Evolutionary conservation across 106 monocot species (phyloP).

Genomic region (Dendrobium nobile): DNA sequence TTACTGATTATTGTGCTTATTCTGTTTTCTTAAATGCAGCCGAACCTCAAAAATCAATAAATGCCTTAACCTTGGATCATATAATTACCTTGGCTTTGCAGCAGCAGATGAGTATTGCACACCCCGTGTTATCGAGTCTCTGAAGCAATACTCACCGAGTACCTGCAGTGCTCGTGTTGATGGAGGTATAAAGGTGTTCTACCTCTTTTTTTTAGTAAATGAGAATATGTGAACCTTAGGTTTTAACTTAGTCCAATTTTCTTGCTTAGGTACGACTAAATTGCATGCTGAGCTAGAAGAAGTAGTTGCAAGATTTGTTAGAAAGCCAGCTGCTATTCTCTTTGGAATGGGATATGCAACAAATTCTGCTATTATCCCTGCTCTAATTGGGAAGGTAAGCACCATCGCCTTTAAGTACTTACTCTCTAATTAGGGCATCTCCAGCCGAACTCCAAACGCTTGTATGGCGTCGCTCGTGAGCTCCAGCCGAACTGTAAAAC

Average conservation of each 20-base stretch:
- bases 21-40: slow-evolving; percentile 33
- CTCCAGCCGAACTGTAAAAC: no score
- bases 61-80: slow-evolving; percentile 92
- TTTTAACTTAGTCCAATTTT: slow-evolving; percentile 2
- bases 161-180: slow-evolving; percentile 90
- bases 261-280: slow-evolving; percentile 71
- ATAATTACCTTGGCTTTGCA: slow-evolving; percentile 98
- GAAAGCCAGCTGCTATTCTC: slow-evolving; percentile 76
- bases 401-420: neutral
- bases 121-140: slow-evolving; percentile 73
- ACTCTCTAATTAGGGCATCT: neutral
- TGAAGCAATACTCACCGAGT: slow-evolving; percentile 84
- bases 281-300: slow-evolving; percentile 84
- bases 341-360: slow-evolving; percentile 99
- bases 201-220: neutral
- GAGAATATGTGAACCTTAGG: neutral
- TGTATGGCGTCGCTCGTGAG: no score
- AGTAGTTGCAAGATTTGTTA: slow-evolving; percentile 77
- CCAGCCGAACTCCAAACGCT: no score
- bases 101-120: slow-evolving; percentile 95
- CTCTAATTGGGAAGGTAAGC: slow-evolving; percentile 69
- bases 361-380: slow-evolving; percentile 92
- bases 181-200: slow-evolving; percentile 46
- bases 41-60: slow-evolving; percentile 58
- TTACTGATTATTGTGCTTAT: neutral